These are phyloP conservation scores for Wickerhamiella qilinensis DNA, from an alignment of 805 yeast species.

Conservation along the genomic window DNA sequence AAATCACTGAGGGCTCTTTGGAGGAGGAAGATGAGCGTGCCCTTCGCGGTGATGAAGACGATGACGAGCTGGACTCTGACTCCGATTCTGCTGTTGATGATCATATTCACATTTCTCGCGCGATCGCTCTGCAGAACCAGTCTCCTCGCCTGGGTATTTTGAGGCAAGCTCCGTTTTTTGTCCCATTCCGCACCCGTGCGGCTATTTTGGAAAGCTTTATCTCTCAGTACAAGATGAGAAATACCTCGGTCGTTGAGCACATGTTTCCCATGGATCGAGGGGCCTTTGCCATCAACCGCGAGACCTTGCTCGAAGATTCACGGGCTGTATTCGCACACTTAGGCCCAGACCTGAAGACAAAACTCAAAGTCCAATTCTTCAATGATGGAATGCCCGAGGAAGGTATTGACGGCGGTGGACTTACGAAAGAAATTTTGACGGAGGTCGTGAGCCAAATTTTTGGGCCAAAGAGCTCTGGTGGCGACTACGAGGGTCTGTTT, in stretches of 20 bases:
- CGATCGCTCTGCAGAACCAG: slow-evolving; percentile 15
- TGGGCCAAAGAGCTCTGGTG: slow-evolving; percentile 6
- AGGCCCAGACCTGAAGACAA: slow-evolving; percentile 42
- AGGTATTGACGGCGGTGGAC: slow-evolving; percentile 95
- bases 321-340: slow-evolving; percentile 36
- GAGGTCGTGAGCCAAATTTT: slow-evolving; percentile 58
- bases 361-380: slow-evolving; percentile 46
- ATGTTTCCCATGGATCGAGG: background rate
- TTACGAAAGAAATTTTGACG: slow-evolving; percentile 80
- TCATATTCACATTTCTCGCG: slow-evolving; percentile 6
- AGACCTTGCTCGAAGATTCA: slow-evolving; percentile 59
- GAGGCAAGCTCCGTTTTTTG: slow-evolving; percentile 57
- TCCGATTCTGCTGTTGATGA: slow-evolving; percentile 12
- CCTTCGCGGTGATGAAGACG: slow-evolving; percentile 7
- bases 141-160: slow-evolving; percentile 28
- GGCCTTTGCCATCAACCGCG: slow-evolving; percentile 35
- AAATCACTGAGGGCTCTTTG: background rate
- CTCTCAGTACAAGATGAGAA: slow-evolving; percentile 33
- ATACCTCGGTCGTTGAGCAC: background rate
- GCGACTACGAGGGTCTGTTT: slow-evolving; percentile 26
- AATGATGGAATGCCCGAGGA: slow-evolving; percentile 65
- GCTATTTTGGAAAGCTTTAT: slow-evolving; percentile 51
- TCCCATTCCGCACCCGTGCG: slow-evolving; percentile 62
- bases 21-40: background rate
- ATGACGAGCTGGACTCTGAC: background rate